Evolutionary conservation across 1,139 yeast genomes (phyloP), one percentile per base, ranked within the genome.

Genomic region (Debaryomyces coudertii): DNA sequence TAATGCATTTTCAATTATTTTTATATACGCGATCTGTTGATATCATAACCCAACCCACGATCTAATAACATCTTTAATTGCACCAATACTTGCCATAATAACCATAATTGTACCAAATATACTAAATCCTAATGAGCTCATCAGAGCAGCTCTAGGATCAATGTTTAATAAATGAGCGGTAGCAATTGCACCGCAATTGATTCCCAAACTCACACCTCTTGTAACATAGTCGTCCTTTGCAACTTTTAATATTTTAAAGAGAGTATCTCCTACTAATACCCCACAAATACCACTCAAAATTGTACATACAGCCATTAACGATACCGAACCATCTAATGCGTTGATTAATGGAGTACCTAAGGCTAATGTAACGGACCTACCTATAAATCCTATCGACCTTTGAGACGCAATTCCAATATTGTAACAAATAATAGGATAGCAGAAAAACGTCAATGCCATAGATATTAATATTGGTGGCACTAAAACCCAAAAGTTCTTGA

Each of bases 61-160:
- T 38, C 58, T 58, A 12, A 71, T 61, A 29, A 67, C 50, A 9
- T 59, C 61, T 44, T 69, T 51, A 4, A 71, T 57, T 11, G 64
- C 65, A 6, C 66, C 73, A 35, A 86, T 79, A 46, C 88, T 83
- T 12, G 88, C 82, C 65, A 87, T 55, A 6, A 87, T 73, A 45
- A 87, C 80, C 87, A 87, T 82, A 6, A 83, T 65, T 0, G 92
- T 83, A 11, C 95, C 95, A 60, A 81, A 87, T 16, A 85, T 62
- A 25, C 85, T 82, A 63, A 87, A 87, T 52, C 88, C 78, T 56
- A 87, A 72, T 7, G 87, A 79, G 48, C 89, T 81, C 76, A 87
- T 80, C 6, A 90, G 88, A 1, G 92, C 92, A 15, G 95, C 93
- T 52, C 95, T 69, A 4, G 95, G 89, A 56, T 87, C 92, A 29